Percentiles rank a stretch among this genome's conserved stretches.
Evolutionary conservation across 2,329 filamentous ascomycete species (phyloP).

Genomic region (Saccharata proteae): DNA sequence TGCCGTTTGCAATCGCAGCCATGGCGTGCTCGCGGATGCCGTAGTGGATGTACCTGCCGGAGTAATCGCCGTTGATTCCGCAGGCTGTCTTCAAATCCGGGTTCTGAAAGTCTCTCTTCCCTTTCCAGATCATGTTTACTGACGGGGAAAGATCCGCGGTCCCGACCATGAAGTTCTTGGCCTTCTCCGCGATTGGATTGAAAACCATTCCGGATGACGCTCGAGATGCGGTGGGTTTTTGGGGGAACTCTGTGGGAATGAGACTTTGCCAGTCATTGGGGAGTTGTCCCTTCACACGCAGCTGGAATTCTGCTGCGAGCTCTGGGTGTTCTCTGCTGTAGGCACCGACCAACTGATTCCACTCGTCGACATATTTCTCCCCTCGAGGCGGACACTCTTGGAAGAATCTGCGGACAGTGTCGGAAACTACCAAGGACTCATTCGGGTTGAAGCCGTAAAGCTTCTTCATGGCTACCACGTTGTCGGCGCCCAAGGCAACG

Average conservation of each 20-base stretch:
- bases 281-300: constrained; percentile 37
- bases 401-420: constrained; percentile 42
- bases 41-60: constrained; percentile 39
- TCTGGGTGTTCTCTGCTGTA: constrained; percentile 38
- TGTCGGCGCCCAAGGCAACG: constrained; percentile 42
- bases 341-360: constrained; percentile 33
- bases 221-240: constrained; percentile 36
- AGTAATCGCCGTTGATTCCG: constrained; percentile 43
- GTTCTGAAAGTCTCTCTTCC: constrained; percentile 39
- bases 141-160: constrained; percentile 42
- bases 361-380: constrained; percentile 34
- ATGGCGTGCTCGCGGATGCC: constrained; percentile 27
- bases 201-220: constrained; percentile 39
- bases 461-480: constrained; percentile 44
- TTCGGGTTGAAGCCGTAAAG: constrained; percentile 38
- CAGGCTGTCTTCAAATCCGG: constrained; percentile 24
- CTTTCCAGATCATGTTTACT: constrained; percentile 40
- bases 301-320: constrained; percentile 37
- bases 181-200: constrained; percentile 56
- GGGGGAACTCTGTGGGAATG: constrained; percentile 38
- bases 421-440: constrained; percentile 32
- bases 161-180: constrained; percentile 87
- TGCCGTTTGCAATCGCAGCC: constrained; percentile 36
- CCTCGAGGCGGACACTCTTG: constrained; percentile 35
- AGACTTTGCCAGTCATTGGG: constrained; percentile 37